Evolutionary conservation across 768 basidiomycete genomes (phyloP).

Genomic region (Leccinellum luteum): DNA sequence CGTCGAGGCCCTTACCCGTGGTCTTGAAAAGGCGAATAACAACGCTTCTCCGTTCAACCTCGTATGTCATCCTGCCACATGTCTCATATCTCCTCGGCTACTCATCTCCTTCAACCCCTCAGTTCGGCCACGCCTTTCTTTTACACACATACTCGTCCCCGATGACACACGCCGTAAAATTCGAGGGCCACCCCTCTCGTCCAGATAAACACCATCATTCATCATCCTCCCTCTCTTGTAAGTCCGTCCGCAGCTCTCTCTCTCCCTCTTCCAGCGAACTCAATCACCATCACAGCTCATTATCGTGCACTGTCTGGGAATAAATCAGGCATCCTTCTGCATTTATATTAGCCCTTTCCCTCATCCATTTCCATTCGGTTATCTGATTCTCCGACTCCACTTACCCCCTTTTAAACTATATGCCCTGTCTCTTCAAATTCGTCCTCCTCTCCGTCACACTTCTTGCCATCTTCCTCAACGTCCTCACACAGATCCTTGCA

Average conservation of each 20-base stretch:
- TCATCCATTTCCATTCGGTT: slow-evolving; percentile 67
- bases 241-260: slow-evolving; percentile 37
- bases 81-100: background rate
- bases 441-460: slow-evolving; percentile 54
- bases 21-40: slow-evolving; percentile 59
- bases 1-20: slow-evolving; percentile 64
- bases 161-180: slow-evolving; percentile 46
- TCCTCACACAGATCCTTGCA: slow-evolving; percentile 62
- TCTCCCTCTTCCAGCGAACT: background rate
- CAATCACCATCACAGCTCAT: slow-evolving; percentile 42
- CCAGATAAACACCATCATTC: slow-evolving; percentile 78
- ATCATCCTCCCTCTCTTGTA: slow-evolving; percentile 73
- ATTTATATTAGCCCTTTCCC: slow-evolving; percentile 54
- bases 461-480: slow-evolving; percentile 60
- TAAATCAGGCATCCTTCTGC: slow-evolving; percentile 62
- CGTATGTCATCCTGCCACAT: slow-evolving; percentile 41
- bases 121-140: slow-evolving; percentile 79
- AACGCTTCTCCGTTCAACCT: slow-evolving; percentile 69
- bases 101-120: background rate
- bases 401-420: slow-evolving; percentile 72
- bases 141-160: slow-evolving; percentile 73
- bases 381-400: slow-evolving; percentile 44
- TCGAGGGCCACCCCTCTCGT: slow-evolving; percentile 49
- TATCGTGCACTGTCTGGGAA: slow-evolving; percentile 63
- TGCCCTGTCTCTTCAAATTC: slow-evolving; percentile 72